phyloP scores from a whole-genome alignment of 2,329 filamentous ascomycete species.

The Leptographium procerum region DNA sequence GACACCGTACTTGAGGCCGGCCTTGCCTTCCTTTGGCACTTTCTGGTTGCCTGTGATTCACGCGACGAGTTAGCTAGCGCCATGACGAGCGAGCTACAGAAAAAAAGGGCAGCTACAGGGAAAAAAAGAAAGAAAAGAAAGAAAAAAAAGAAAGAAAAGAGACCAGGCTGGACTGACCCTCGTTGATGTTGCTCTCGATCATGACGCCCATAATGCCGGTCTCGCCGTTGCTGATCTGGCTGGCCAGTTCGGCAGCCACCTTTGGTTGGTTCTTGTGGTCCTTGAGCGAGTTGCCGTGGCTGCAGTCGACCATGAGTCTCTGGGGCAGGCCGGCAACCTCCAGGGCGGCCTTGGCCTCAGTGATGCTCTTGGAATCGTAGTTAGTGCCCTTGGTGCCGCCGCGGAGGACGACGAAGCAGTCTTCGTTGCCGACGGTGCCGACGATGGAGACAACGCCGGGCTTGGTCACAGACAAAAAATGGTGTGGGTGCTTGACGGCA shows the following conservation, averaged over 20 bases:
- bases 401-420: slow-evolving; percentile 92
- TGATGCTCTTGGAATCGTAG: slow-evolving; percentile 77
- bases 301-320: slow-evolving; percentile 94
- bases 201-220: slow-evolving; percentile 89
- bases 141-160: background rate
- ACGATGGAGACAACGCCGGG: slow-evolving; percentile 91
- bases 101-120: too few relatives aligned
- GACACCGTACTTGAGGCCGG: slow-evolving; percentile 81
- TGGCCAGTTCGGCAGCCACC: slow-evolving; percentile 70
- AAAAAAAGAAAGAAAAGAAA: too few relatives aligned
- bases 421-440: slow-evolving; percentile 85
- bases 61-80: background rate
- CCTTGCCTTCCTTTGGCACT: slow-evolving; percentile 75
- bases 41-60: slow-evolving; percentile 64
- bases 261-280: slow-evolving; percentile 96
- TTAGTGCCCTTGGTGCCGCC: slow-evolving; percentile 91
- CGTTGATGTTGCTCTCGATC: slow-evolving; percentile 96
- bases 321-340: slow-evolving; percentile 61
- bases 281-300: slow-evolving; percentile 91
- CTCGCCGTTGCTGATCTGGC: slow-evolving; percentile 79
- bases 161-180: slow-evolving; percentile 45
- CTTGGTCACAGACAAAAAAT: slow-evolving; percentile 96
- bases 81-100: too few relatives aligned
- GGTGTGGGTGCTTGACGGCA: slow-evolving; percentile 81
- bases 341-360: slow-evolving; percentile 70